Base-by-base conservation (phyloP, 2,329 filamentous ascomycete species). In the Monilinia polystroma region DNA sequence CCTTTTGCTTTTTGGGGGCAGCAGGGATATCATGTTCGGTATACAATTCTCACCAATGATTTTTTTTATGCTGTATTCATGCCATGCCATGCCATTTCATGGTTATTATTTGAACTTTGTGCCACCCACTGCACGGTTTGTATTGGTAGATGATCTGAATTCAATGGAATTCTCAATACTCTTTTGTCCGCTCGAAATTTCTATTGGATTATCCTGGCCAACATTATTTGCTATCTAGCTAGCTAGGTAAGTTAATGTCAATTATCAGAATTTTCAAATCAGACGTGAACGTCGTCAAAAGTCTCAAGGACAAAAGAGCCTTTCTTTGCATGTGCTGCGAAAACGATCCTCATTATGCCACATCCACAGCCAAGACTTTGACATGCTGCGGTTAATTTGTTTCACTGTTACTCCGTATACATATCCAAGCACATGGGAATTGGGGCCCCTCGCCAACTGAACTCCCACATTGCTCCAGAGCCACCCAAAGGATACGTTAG, bases 361-460 rank as follows among this genome's bases (percentile, higher is more conserved):
- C 20, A 38, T 14, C 53, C 32, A 56, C 20, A 51, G 47, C 47
- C 53, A 56, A 56, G 53, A 56, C 20, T 23, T 56, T 56, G 53
- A 20, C 53, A 56, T 41, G 11, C 20, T 35, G 10, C 7, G 32
- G 23, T 20, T 52, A n/a, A 23, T 52, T 26, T 38, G 26, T 53
- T 53, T 53, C 51, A 53, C 51, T 0, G 23, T 32, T 32, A 54
- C 52, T 11, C 8, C 8, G 5, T 20, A n/a, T 4, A 45, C 43
- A 45, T 18, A 45, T 14, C 41, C 5, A 14, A 45, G 20, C 45
- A 49, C n/a, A 55, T 55, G 32, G 53, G 53, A 55, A 38, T 55
- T 32, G 35, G n/a, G 35, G n/a, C 18, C 20, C 29, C 53, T 55
- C 32, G 32, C 20, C 53, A 55, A 55, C 35, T 23, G 16, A 38